Evolutionary conservation across 2,329 filamentous ascomycete genomes (phyloP).

Genomic region (Penicillium sp.): DNA sequence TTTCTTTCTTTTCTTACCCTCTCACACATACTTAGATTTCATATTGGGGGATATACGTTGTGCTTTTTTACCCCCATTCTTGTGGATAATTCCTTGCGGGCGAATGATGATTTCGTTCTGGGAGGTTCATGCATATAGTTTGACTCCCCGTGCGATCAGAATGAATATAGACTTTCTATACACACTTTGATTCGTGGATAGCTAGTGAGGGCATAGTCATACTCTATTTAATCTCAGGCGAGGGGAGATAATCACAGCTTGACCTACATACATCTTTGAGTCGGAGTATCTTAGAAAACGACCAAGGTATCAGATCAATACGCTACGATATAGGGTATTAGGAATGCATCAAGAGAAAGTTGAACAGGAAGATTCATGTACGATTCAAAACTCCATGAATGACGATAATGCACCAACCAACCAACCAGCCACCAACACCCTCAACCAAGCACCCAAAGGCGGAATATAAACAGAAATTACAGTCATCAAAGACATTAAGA

Average conservation of each 20-base stretch:
- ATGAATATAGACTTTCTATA: conserved; percentile 15
- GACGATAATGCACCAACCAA: conserved; percentile 15
- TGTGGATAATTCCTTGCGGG: conserved; percentile 23
- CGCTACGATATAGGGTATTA: background rate
- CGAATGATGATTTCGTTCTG: conserved; percentile 10
- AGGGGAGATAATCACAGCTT: too few relatives aligned
- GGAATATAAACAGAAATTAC: conserved; percentile 4
- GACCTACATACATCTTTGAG: too few relatives aligned
- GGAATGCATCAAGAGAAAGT: background rate
- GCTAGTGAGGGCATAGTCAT: background rate
- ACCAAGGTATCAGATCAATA: background rate
- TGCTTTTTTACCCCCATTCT: background rate
- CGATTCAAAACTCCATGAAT: conserved; percentile 3
- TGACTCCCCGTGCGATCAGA: conserved; percentile 12
- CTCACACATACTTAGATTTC: conserved; percentile 28
- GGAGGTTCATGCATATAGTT: background rate
- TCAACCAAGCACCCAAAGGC: conserved; percentile 11
- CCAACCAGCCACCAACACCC: conserved; percentile 13
- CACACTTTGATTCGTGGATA: background rate
- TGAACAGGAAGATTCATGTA: background rate
- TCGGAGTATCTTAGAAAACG: too few relatives aligned
- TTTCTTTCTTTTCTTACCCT: conserved; percentile 12
- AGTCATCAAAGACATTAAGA: conserved; percentile 26
- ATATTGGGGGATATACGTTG: conserved; percentile 7
- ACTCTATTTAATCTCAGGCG: too few relatives aligned